These are phyloP conservation scores for Strigomonas culicis DNA, from an alignment of 208 protist species.

Conservation along the genomic window DNA sequence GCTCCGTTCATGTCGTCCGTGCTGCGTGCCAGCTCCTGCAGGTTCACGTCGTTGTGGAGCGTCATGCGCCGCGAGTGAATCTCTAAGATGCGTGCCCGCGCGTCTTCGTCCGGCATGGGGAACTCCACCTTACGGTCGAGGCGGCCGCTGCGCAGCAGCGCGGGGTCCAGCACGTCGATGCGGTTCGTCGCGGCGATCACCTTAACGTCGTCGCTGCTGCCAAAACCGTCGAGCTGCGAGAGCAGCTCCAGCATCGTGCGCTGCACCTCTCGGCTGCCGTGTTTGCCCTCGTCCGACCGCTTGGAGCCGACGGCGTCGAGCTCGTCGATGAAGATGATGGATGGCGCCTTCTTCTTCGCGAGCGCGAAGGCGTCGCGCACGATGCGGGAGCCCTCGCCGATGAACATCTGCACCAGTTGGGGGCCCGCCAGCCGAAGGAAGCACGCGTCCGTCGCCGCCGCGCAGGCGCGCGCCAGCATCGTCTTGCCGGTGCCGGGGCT, in stretches of 20 bases:
- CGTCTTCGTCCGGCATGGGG: conserved; percentile 99
- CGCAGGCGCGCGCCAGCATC: conserved; percentile 99
- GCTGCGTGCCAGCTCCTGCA: conserved; percentile 99
- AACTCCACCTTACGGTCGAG: conserved; percentile 99
- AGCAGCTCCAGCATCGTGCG: conserved; percentile 99
- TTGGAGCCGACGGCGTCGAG: conserved; percentile 99
- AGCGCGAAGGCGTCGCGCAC: conserved; percentile 99
- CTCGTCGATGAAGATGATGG: conserved; percentile 99
- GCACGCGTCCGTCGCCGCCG: conserved; percentile 98
- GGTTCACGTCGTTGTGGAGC: conserved; percentile 97
- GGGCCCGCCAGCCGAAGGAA: conserved; percentile 99
- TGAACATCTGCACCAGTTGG: conserved; percentile 99
- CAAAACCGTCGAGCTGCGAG: conserved; percentile 99
- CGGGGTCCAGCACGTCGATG: conserved; percentile 99
- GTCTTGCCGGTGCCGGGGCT: conserved; percentile 98
- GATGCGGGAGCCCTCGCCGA: conserved; percentile 99
- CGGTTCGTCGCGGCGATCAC: conserved; percentile 99
- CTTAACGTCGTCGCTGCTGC: conserved; percentile 99
- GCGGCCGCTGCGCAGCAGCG: conserved; percentile 99
- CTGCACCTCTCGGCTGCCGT: conserved; percentile 99
- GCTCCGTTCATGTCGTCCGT: conserved; percentile 99
- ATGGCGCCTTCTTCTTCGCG: conserved; percentile 97
- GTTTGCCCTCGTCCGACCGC: conserved; percentile 97
- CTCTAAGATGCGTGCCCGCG: conserved; percentile 99
- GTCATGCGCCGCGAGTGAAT: conserved; percentile 99